These are phyloP conservation scores for Saposhnikovia divaricata DNA, from an alignment of 129 eudicot species.

Conservation along the genomic window DNA sequence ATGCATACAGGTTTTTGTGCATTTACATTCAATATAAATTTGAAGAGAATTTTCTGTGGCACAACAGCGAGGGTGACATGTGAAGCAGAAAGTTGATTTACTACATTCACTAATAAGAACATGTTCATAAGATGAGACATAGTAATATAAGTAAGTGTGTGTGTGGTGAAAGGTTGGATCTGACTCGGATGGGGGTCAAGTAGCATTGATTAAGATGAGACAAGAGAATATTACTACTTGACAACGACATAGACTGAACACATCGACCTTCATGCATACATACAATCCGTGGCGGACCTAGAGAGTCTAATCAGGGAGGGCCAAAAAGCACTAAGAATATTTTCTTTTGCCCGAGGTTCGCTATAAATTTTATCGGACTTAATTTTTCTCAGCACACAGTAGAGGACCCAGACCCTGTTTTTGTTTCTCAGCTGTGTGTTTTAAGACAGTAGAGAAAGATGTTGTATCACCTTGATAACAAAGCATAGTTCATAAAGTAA, in stretches of 20 bases:
- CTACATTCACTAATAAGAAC: no score
- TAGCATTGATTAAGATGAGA: neutral
- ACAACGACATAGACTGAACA: neutral
- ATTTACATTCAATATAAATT: neutral
- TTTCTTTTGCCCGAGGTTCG: no score
- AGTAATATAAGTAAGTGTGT: neutral
- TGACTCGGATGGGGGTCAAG: neutral
- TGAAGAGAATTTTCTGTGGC: neutral
- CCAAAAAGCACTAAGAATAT: no score
- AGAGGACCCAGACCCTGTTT: no score
- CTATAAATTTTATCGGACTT: no score
- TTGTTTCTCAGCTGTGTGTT: no score
- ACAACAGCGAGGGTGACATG: neutral
- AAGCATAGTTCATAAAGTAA: no score
- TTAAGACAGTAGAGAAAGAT: no score
- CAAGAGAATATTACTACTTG: neutral
- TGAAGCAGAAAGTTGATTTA: neutral
- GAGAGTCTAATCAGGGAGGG: no score
- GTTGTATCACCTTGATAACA: no score
- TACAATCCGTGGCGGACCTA: neutral
- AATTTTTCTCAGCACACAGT: no score
- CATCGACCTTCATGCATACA: neutral
- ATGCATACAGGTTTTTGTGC: neutral
- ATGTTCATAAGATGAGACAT: no score
- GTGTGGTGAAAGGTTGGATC: neutral